Conservation (phyloP, 208 protist genomes). For the Lotmaria passim region DNA sequence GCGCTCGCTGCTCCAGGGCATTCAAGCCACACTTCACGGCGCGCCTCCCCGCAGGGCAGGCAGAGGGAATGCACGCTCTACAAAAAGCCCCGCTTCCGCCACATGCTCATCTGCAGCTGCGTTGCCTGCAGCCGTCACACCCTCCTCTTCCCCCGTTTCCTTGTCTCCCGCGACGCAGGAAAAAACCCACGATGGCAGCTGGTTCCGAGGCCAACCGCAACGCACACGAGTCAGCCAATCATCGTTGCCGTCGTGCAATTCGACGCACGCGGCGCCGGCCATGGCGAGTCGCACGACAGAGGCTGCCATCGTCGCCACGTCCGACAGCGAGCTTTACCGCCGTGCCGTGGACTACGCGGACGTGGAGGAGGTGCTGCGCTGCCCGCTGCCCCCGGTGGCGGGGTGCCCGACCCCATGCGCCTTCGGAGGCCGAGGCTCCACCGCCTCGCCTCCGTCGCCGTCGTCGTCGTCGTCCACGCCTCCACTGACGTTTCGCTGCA, state of each 20-base stretch:
- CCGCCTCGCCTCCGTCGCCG: neutral
- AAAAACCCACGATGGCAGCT: too few species aligned
- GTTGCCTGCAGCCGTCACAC: too few species aligned
- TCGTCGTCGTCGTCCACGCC: neutral
- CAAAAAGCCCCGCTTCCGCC: neutral
- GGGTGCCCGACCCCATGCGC: slow-evolving; percentile 34
- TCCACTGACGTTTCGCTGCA: slow-evolving; percentile 46
- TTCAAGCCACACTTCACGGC: slow-evolving; percentile 20
- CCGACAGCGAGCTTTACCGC: slow-evolving; percentile 51
- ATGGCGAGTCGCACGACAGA: neutral
- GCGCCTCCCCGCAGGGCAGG: neutral
- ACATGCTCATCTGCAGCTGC: too few species aligned
- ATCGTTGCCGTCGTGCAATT: neutral
- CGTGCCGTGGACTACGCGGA: slow-evolving; percentile 59
- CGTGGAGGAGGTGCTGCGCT: slow-evolving; percentile 46
- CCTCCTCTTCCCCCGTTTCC: too few species aligned
- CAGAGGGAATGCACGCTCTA: neutral
- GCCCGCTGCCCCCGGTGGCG: slow-evolving; percentile 24
- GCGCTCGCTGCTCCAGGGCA: slow-evolving; percentile 18
- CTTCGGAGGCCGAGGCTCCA: slow-evolving; percentile 7
- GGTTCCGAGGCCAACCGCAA: too few species aligned
- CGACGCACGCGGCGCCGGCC: neutral
- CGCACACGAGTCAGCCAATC: too few species aligned
- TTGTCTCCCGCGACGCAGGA: too few species aligned
- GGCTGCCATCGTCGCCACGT: neutral